A percentile compares a stretch with the other conserved stretches of the same genome.
Conservation (phyloP, 2,329 filamentous ascomycete genomes). For the Exophiala phaeomuriformis region DNA sequence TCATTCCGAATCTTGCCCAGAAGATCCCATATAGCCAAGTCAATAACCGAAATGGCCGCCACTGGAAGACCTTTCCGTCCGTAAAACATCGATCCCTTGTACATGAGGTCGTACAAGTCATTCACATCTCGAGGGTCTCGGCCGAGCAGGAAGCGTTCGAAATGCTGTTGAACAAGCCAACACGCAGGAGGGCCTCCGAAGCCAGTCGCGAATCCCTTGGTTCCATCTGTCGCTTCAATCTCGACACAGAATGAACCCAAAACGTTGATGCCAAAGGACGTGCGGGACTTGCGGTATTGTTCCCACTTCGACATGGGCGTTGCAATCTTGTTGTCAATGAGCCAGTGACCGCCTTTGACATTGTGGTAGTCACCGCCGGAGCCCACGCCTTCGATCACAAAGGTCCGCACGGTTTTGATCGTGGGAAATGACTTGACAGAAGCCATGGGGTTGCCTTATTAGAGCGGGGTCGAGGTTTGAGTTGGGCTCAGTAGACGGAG, state of each 20-base stretch:
- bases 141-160: slow-evolving; percentile 82
- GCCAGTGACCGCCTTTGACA: slow-evolving; percentile 60
- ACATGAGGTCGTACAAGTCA: slow-evolving; percentile 93
- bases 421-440: slow-evolving; percentile 34
- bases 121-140: slow-evolving; percentile 87
- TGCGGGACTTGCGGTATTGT: slow-evolving; percentile 77
- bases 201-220: slow-evolving; percentile 87
- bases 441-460: slow-evolving; percentile 3
- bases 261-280: slow-evolving; percentile 93
- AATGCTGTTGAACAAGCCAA: slow-evolving; percentile 90
- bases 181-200: slow-evolving; percentile 90
- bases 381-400: slow-evolving; percentile 42
- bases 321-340: slow-evolving; percentile 85
- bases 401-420: slow-evolving; percentile 42
- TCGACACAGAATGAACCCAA: slow-evolving; percentile 87
- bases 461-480: not conserved
- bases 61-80: slow-evolving; percentile 85
- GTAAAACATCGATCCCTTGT: slow-evolving; percentile 92
- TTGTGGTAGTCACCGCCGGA: slow-evolving; percentile 68
- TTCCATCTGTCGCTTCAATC: slow-evolving; percentile 80
- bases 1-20: slow-evolving; percentile 85
- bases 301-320: slow-evolving; percentile 89
- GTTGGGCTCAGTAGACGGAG: not conserved
- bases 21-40: slow-evolving; percentile 87
- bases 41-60: slow-evolving; percentile 89